Evolutionary conservation across 139 green algal genomes (phyloP).

Genomic region (Chloropicon primus): DNA sequence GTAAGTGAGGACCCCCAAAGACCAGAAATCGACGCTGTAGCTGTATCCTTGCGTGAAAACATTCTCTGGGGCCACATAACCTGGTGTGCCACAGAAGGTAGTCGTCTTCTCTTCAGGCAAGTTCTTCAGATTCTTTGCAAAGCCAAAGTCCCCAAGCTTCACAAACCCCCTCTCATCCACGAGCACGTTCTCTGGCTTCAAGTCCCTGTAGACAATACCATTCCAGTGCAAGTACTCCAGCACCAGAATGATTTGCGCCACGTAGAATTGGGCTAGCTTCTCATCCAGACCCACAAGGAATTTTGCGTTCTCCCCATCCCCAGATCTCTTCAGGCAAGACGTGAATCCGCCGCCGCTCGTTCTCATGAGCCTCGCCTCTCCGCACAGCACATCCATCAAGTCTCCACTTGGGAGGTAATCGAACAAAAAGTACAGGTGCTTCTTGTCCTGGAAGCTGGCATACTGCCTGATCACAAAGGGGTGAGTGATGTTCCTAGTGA

Average conservation of each 20-base stretch:
- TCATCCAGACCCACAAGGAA: neutral
- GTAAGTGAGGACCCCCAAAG: constrained; percentile 84
- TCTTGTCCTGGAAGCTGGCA: constrained; percentile 82
- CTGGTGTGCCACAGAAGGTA: constrained; percentile 25
- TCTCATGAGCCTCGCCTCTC: constrained; percentile 72
- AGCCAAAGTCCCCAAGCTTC: constrained; percentile 4
- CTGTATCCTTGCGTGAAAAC: neutral
- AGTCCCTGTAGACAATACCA: constrained; percentile 22
- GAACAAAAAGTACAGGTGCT: constrained; percentile 91
- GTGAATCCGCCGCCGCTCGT: neutral
- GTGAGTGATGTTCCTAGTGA: constrained; percentile 83
- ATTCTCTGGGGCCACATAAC: constrained; percentile 21
- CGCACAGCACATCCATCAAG: constrained; percentile 89
- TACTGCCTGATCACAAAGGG: constrained; percentile 93
- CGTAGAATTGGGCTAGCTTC: neutral
- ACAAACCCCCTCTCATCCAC: constrained; percentile 5
- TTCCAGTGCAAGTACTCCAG: constrained; percentile 20
- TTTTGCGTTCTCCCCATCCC: neutral
- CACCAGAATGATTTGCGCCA: neutral
- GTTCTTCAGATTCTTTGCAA: neutral
- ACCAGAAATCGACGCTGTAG: constrained; percentile 34
- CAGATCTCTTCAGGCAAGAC: neutral
- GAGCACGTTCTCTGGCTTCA: constrained; percentile 35
- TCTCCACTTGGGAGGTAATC: constrained; percentile 86
- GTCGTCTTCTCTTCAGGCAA: neutral